Base-by-base conservation (phyloP, 768 basidiomycete genomes). In the Podaxis pistillaris region DNA sequence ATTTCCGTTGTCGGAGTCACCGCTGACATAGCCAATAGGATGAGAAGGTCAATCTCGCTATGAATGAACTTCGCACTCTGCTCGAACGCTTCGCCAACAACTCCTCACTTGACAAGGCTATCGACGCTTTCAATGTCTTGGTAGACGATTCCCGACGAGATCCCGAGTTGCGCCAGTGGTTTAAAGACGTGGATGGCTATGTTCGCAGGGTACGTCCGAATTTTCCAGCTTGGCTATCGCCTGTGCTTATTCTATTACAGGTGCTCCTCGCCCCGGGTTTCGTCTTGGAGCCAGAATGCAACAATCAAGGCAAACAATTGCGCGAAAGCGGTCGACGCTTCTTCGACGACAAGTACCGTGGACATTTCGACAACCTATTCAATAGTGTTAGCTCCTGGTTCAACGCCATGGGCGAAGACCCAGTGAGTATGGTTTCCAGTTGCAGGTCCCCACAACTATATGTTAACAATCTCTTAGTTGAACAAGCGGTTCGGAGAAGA, bases 61-160 rank as follows among this genome's bases (percentile, higher is more conserved):
- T 82, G 26, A 64, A 71, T 41, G 86, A 94, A 70, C 81, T 95
- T 30, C 87, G 92, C 51, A 88, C 86, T 1, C 80, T 98, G 11
- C 85, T 97, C 46, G 95, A 98, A 74, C 88, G 96, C 22, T 95
- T 98, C 72, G 96, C 96, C 5, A 89, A 93, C 68, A 84, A 83
- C 57, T 71, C 77, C 67, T 86, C 85, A 41, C 82, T 95, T 74
- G 79, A 88, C 61, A 73, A 80, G 33, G 82, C 96, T 62, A 78
- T 90, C 38, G 84, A 91, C 64, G 83, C 94, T 4, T 79, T 90
- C 44, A 80, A 89, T 67, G 82, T 81, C 1, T 79, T 99, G 15
- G 88, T 88, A 64, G 80, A 87, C 53, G 93, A 96, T 70, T 83
- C 91, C 0, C 78, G 80, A 54, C 79, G 87, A 46, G 96, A 99